Evolutionary conservation across 2,329 filamentous ascomycete genomes (phyloP), one percentile per base, ranked within the genome.

Genomic region (Mycosphaerelloides madeirae): DNA sequence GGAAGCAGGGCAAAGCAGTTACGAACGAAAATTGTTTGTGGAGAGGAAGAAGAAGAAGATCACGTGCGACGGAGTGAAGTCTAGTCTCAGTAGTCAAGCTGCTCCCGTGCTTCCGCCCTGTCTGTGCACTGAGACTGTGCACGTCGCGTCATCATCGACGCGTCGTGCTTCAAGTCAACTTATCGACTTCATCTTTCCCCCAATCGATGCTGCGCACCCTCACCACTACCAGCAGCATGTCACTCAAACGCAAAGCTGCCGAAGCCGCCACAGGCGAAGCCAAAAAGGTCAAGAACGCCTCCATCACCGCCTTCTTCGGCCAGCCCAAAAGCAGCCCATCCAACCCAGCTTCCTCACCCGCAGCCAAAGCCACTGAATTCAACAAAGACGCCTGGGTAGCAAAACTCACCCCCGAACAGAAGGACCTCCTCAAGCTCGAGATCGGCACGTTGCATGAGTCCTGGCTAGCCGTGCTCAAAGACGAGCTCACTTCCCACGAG

Each of bases 361-460:
- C 67, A 63, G 48, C 48, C 42, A 37, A 64, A 45, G 52, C 62
- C 41, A 61, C 68, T 47, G 85, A 79, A 54, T 97, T 96, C 64
- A 78, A 96, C 73, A 96, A 95, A 73, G 80, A 80, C 35, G 87
- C 85, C 68, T 98, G 93, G 93, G 75, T 90, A n/a, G 79, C 80
- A 15, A 78, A 79, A 45, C 75, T 98, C 51, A 89, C 79, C 0
- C 68, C 78, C 0, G 93, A 98, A 70, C 87, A 96, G 67, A 87
- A 81, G 62, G 76, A 84, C 41, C 74, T 97, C 36, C 76, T 98
- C 38, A 76, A 85, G 61, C 77, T 98, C 31, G 93, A 98, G 71
- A 95, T 98, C 56, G 81, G 94, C 34, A 96, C 90, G 0, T 72
- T 98, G 49, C 80, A 96, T 63, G 86, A 90, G 48, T 94, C 84